Evolutionary conservation across 108 stramenopile genomes (phyloP).

Genomic region (Cyclotella cryptica): DNA sequence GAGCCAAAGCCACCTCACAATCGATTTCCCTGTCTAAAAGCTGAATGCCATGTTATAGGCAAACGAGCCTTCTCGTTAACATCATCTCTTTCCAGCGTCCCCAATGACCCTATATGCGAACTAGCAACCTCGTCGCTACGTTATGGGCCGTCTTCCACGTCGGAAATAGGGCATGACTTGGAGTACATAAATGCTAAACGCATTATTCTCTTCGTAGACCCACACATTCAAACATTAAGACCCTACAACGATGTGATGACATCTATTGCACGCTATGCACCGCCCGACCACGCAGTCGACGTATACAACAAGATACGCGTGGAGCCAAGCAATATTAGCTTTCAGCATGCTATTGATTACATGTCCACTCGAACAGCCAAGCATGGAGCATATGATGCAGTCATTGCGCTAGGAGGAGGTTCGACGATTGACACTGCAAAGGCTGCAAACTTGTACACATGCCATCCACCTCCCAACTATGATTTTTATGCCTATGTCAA

Average conservation of each 20-base stretch:
- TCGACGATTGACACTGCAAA: constrained; percentile 75
- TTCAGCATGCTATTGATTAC: constrained; percentile 56
- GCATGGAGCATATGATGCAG: constrained; percentile 48
- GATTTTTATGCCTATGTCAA: constrained; percentile 71
- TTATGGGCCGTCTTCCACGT: constrained; percentile 53
- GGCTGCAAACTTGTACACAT: constrained; percentile 61
- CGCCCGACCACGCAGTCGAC: constrained; percentile 17
- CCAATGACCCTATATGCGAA: constrained; percentile 56
- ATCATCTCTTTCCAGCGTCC: neutral
- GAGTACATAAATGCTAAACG: constrained; percentile 38
- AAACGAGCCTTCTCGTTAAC: neutral
- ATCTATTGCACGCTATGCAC: constrained; percentile 43
- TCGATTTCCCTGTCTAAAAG: neutral
- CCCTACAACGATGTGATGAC: constrained; percentile 43
- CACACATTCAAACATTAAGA: constrained; percentile 37
- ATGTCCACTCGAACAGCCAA: constrained; percentile 23
- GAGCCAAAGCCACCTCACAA: neutral
- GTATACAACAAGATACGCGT: constrained; percentile 57
- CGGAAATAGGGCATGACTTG: constrained; percentile 60
- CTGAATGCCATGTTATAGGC: neutral
- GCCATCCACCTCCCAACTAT: constrained; percentile 33
- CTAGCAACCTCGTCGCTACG: constrained; percentile 58
- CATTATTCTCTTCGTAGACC: constrained; percentile 55
- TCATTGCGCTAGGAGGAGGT: constrained; percentile 75
- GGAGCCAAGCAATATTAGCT: constrained; percentile 58